A percentile compares a stretch with the other conserved stretches of the same genome.
phyloP scores from a whole-genome alignment of 2,329 filamentous ascomycete genomes.

The Cercospora beticola region DNA sequence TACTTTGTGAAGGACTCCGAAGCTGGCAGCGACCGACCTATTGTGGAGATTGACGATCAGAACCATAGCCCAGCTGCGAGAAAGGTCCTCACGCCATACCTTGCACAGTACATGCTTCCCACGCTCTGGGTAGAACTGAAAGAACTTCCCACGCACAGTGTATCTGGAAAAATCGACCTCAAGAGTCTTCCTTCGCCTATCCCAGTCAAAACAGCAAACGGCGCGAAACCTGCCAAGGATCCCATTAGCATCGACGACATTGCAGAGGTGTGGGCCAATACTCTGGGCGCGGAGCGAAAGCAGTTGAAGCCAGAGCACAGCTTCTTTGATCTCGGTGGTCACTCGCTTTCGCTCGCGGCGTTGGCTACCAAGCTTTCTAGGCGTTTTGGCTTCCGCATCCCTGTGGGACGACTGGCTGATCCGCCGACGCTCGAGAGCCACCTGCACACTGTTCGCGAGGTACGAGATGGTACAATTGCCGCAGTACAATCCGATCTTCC shows the following conservation, averaged over 20 bases:
- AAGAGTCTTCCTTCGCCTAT: slow-evolving; percentile 68
- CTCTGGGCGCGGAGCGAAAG: slow-evolving; percentile 63
- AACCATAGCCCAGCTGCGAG: slow-evolving; percentile 70
- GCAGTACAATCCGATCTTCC: slow-evolving; percentile 75
- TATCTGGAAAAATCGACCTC: slow-evolving; percentile 76
- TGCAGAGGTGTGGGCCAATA: slow-evolving; percentile 69
- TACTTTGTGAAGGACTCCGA: slow-evolving; percentile 71
- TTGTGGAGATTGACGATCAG: slow-evolving; percentile 65
- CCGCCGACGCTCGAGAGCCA: slow-evolving; percentile 72
- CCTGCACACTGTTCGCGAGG: slow-evolving; percentile 66
- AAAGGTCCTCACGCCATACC: slow-evolving; percentile 61
- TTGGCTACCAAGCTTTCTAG: slow-evolving; percentile 69
- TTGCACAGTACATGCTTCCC: slow-evolving; percentile 83
- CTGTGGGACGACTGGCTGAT: slow-evolving; percentile 68
- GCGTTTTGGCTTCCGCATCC: slow-evolving; percentile 70
- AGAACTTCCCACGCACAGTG: slow-evolving; percentile 70
- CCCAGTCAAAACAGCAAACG: slow-evolving; percentile 43
- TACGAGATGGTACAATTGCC: slow-evolving; percentile 70
- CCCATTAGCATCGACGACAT: slow-evolving; percentile 67
- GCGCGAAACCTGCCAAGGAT: slow-evolving; percentile 41
- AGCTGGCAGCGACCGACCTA: slow-evolving; percentile 56
- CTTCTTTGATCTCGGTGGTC: slow-evolving; percentile 79
- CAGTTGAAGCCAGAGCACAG: slow-evolving; percentile 68
- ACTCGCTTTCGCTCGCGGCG: slow-evolving; percentile 75
- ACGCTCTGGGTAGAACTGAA: slow-evolving; percentile 73